Conservation (phyloP, 495 filamentous ascomycete genomes). For the Mytilinidion resinicola region DNA sequence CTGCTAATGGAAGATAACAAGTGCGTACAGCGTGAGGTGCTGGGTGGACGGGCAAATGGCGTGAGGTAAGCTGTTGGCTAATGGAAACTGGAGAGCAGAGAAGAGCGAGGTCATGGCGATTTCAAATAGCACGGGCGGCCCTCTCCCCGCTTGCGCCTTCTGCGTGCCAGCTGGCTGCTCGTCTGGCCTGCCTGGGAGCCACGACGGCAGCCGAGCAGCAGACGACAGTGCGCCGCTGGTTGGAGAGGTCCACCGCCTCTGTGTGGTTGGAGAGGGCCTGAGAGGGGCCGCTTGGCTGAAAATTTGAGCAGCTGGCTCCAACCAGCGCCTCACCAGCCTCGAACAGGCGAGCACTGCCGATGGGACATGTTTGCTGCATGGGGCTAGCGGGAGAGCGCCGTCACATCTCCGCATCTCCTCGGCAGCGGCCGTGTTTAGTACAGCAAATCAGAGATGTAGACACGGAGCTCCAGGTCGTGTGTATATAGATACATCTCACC, state of each 20-base stretch:
- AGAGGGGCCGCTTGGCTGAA: too few relatives aligned
- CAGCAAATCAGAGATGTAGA: too few relatives aligned
- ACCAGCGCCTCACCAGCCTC: too few relatives aligned
- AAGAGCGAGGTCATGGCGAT: conserved; percentile 19
- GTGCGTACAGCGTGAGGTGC: neutral
- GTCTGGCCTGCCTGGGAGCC: neutral
- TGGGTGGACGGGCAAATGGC: conserved; percentile 26
- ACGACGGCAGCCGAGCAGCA: too few relatives aligned
- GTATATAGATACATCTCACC: too few relatives aligned
- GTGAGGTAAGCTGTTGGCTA: conserved; percentile 39
- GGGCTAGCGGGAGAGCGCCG: neutral
- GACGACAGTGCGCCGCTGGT: too few relatives aligned
- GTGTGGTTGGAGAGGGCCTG: too few relatives aligned
- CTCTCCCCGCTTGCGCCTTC: conserved; percentile 13
- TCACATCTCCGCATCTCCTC: neutral
- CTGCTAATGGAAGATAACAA: conserved; percentile 30
- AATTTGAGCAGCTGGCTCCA: too few relatives aligned
- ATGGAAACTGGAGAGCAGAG: conserved; percentile 29
- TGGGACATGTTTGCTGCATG: neutral
- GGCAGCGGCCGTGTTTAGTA: neutral
- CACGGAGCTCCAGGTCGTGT: too few relatives aligned
- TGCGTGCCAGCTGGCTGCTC: neutral
- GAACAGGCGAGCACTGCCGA: conserved; percentile 1
- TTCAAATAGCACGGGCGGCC: conserved; percentile 9
- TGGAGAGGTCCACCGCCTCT: too few relatives aligned